phyloP scores from a whole-genome alignment of 2,329 filamentous ascomycete species.

The Arthrobotrys pseudoclavata region DNA sequence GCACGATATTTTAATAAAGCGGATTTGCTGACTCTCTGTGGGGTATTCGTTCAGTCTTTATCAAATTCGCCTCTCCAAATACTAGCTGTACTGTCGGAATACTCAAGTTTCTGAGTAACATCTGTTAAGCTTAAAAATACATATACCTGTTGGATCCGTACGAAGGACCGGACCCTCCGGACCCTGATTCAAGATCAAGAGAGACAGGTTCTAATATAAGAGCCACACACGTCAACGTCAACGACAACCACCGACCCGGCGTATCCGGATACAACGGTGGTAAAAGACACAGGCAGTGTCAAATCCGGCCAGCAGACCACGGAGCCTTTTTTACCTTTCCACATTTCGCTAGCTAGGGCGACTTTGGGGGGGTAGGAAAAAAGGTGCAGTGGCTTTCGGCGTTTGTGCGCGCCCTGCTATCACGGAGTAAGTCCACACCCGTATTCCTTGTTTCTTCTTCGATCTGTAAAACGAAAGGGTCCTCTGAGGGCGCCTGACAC shows the following conservation, averaged over 20 bases:
- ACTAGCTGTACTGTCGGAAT: neutral
- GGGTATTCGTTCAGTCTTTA: slow-evolving; percentile 24
- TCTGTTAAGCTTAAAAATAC: slow-evolving; percentile 48
- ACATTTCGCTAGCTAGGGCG: neutral
- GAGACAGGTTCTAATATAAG: slow-evolving; percentile 28
- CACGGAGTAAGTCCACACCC: slow-evolving; percentile 57
- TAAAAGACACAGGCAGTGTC: slow-evolving; percentile 22
- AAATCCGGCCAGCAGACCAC: slow-evolving; percentile 53
- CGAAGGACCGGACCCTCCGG: neutral
- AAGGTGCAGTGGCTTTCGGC: slow-evolving; percentile 51
- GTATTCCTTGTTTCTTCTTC: slow-evolving; percentile 35
- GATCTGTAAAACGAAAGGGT: neutral
- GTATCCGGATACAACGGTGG: slow-evolving; percentile 57
- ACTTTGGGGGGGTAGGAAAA: slow-evolving; percentile 27
- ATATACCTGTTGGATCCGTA: slow-evolving; percentile 58
- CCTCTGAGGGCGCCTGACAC: slow-evolving; percentile 55
- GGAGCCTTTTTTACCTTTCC: slow-evolving; percentile 49
- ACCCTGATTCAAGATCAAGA: slow-evolving; percentile 13
- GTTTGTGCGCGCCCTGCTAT: slow-evolving; percentile 55
- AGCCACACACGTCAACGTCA: slow-evolving; percentile 48
- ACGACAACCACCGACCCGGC: slow-evolving; percentile 14
- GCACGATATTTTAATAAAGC: slow-evolving; percentile 30
- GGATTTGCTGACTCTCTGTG: slow-evolving; percentile 51
- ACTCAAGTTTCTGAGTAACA: neutral
- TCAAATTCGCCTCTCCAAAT: neutral